These are phyloP conservation scores for Xylaria cubensis DNA, from an alignment of 495 filamentous ascomycete species.

Conservation along the genomic window DNA sequence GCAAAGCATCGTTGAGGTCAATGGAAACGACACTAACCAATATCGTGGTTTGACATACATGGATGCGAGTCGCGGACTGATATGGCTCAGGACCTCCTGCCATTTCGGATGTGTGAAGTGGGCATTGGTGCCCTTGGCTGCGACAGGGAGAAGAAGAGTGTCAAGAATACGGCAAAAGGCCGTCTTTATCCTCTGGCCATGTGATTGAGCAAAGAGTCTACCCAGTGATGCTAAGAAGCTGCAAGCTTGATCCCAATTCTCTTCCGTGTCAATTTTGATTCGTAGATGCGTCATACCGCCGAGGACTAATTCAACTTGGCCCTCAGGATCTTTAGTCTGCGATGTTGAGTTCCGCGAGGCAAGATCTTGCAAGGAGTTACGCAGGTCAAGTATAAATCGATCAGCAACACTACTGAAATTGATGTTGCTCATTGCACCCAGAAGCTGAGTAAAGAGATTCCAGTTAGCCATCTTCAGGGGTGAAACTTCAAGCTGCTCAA, in stretches of 20 bases:
- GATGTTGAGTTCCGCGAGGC: conserved; percentile 63
- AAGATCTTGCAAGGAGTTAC: conserved; percentile 74
- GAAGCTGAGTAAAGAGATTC: conserved; percentile 87
- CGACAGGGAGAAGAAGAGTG: conserved; percentile 86
- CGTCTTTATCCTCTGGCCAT: conserved; percentile 87
- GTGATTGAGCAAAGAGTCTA: conserved; percentile 79
- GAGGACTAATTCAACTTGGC: conserved; percentile 81
- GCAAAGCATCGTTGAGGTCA: conserved; percentile 84
- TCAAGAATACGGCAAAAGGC: conserved; percentile 92
- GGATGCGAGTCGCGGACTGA: conserved; percentile 75
- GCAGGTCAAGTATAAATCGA: conserved; percentile 81
- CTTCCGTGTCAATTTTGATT: conserved; percentile 71
- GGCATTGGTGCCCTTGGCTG: conserved; percentile 71
- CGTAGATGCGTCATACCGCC: conserved; percentile 89
- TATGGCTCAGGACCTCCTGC: conserved; percentile 78
- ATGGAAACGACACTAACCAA: conserved; percentile 85
- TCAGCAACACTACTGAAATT: conserved; percentile 85
- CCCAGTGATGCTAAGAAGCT: conserved; percentile 83
- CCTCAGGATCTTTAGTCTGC: conserved; percentile 71
- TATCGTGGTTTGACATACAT: conserved; percentile 91
- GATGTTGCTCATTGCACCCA: conserved; percentile 93
- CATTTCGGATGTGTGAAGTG: conserved; percentile 82
- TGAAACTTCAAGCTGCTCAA: conserved; percentile 77
- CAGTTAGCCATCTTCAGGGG: conserved; percentile 89
- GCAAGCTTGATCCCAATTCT: conserved; percentile 84